Base-by-base conservation (phyloP, 345 rosid species). In the Lumnitzera littorea region DNA sequence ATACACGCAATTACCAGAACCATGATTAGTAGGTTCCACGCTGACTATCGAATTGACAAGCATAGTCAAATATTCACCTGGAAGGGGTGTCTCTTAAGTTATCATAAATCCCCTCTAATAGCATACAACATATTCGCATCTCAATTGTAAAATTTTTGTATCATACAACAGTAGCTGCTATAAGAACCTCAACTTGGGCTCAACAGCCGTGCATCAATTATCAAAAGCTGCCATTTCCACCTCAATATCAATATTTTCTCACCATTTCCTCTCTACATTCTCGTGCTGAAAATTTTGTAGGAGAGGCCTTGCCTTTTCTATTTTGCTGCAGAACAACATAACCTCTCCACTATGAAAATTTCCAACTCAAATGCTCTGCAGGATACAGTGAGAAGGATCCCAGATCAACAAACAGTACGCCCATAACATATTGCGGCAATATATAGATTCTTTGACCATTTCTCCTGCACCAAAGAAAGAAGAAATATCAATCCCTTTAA, bases 401-500 rank as follows among this genome's bases (percentile, higher is more conserved):
- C 51, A 27, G 25, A 65, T 78, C 73, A 84, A 76, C 90, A 77
- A 12, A 82, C 84, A 1, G 87, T 84, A 72, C 90, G 71, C 51
- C 90, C 90, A n/a, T 82, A 79, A 69, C 91, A 82, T 50, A 85
- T 82, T 0, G 85, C 70, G 55, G 87, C 91, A 53, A 85, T 76
- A 70, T 85, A 85, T 55, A 82, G 85, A 64, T 82, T 85, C 64
- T 80, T 85, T 2, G 85, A 67, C 91, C 91, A 85, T 62, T 85
- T 85, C 65, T 80, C 87, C 91, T 81, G 85, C 74, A 63, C 50
- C 29, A 66, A 36, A 55, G 24, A 51, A 46, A 36, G 49, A 43
- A 31, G 36, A n/a, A 17, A 61, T 23, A 23, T 14, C 4, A 27
- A 49, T 17, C 43, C 43, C 11, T 36, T 36, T 36, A 36, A 36